A percentile compares a stretch with the other conserved stretches of the same genome.
Evolutionary conservation across 2,329 filamentous ascomycete genomes (phyloP).

Genomic region (Colletotrichum kahawae): DNA sequence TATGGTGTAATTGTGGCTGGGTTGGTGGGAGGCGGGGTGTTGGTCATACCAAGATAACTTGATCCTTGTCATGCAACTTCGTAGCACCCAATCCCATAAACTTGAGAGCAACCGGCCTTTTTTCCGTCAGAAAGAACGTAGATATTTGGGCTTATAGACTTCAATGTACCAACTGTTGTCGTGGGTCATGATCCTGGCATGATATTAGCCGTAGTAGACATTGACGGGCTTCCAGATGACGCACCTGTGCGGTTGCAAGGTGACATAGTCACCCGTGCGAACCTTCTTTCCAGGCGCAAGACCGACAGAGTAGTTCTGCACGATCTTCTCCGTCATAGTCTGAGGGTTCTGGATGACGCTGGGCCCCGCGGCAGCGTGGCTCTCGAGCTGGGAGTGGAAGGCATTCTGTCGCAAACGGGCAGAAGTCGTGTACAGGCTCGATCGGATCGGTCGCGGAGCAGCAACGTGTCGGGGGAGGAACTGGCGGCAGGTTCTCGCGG

Average conservation of each 20-base stretch:
- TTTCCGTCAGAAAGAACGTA: not conserved
- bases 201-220: constrained; percentile 42
- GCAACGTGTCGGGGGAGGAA: constrained; percentile 46
- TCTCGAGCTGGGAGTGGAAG: constrained; percentile 69
- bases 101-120: not conserved
- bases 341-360: constrained; percentile 55
- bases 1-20: not conserved
- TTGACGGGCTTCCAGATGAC: not conserved
- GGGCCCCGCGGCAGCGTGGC: constrained; percentile 49
- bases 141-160: rapidly evolving
- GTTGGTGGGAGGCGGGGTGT: not conserved
- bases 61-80: constrained; percentile 71
- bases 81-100: constrained; percentile 49
- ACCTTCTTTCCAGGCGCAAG: constrained; percentile 78
- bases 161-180: constrained; percentile 80
- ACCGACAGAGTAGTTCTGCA: constrained; percentile 81
- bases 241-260: constrained; percentile 63
- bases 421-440: constrained; percentile 8
- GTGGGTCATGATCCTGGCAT: constrained; percentile 70
- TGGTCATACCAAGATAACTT: constrained; percentile 70
- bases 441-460: not conserved
- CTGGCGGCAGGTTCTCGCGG: constrained; percentile 42
- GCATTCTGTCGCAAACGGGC: constrained; percentile 48
- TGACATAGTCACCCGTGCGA: constrained; percentile 83
- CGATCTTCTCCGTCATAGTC: constrained; percentile 91